phyloP scores from a whole-genome alignment of 2,329 filamentous ascomycete species.

The Esteya vermicola region DNA sequence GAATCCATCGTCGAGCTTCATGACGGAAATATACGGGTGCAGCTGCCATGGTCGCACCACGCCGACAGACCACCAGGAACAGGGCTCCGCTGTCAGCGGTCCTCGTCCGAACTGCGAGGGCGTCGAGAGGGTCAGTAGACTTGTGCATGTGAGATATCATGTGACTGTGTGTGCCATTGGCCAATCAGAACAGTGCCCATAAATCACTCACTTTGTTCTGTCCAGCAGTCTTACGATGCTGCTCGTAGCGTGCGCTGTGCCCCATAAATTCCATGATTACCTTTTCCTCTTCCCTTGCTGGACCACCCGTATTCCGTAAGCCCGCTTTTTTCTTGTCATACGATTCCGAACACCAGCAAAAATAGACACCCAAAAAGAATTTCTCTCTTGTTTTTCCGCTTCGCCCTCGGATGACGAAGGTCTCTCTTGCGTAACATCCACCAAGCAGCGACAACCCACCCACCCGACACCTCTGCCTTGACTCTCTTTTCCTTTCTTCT shows the following conservation, averaged over 20 bases:
- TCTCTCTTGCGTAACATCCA: not conserved
- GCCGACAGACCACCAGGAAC: too few relatives aligned
- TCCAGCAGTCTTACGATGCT: not conserved
- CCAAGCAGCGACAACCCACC: not conserved
- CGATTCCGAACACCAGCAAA: constrained; percentile 8
- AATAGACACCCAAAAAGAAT: constrained; percentile 2
- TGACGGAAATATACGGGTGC: too few relatives aligned
- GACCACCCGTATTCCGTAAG: constrained; percentile 1
- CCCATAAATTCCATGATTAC: not conserved
- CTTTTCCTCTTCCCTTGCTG: not conserved
- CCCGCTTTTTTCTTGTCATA: constrained; percentile 9
- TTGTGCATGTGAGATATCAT: too few relatives aligned
- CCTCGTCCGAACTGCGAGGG: too few relatives aligned
- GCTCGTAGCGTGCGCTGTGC: not conserved
- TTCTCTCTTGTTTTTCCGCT: constrained; percentile 7
- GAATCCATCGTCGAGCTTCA: too few relatives aligned
- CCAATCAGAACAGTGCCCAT: too few relatives aligned
- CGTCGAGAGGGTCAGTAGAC: too few relatives aligned
- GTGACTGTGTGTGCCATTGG: too few relatives aligned
- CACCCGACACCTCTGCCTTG: not conserved
- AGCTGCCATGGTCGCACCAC: too few relatives aligned
- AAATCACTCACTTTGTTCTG: not conserved
- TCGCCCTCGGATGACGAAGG: not conserved
- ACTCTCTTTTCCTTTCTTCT: not conserved
- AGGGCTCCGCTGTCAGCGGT: too few relatives aligned